These are phyloP conservation scores for Marasmius tenuissimus DNA, from an alignment of 1,284 basidiomycete species.

Conservation along the genomic window DNA sequence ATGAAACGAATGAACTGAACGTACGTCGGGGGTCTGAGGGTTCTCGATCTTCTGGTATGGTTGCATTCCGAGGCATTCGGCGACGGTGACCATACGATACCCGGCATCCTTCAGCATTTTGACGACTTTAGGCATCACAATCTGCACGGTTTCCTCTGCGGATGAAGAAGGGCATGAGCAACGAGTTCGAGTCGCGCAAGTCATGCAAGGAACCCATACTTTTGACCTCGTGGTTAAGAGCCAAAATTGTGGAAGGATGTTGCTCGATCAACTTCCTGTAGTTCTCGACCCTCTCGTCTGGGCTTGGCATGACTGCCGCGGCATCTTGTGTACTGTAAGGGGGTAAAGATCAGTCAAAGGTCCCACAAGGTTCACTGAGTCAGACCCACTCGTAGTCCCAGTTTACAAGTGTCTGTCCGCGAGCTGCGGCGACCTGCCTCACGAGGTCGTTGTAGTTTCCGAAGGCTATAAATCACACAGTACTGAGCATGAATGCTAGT, in stretches of 20 bases:
- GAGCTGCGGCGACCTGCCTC: conserved; percentile 19
- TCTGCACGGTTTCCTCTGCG: not conserved
- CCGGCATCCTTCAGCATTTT: not conserved
- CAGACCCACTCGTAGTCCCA: conserved; percentile 10
- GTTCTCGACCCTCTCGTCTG: not conserved
- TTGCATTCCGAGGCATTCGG: not conserved
- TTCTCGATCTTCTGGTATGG: not conserved
- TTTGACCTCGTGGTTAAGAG: conserved; percentile 4
- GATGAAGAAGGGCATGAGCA: not conserved
- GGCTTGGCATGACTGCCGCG: not conserved
- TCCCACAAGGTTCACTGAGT: not conserved
- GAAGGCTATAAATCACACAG: conserved; percentile 18
- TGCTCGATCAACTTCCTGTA: not conserved
- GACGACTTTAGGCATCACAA: not conserved
- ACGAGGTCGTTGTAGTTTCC: conserved; percentile 29
- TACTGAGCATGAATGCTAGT: not conserved
- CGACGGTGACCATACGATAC: not conserved
- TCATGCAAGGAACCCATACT: not conserved
- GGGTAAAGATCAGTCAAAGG: not conserved
- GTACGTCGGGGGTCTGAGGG: not conserved
- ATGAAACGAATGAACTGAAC: not conserved
- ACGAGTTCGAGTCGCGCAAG: not conserved
- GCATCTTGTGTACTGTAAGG: not conserved
- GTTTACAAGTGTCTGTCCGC: conserved; percentile 21
- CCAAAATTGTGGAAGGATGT: not conserved